Evolutionary conservation across 139 green algal species (phyloP).

Genomic region (Mesotaenium endlicherianum): DNA sequence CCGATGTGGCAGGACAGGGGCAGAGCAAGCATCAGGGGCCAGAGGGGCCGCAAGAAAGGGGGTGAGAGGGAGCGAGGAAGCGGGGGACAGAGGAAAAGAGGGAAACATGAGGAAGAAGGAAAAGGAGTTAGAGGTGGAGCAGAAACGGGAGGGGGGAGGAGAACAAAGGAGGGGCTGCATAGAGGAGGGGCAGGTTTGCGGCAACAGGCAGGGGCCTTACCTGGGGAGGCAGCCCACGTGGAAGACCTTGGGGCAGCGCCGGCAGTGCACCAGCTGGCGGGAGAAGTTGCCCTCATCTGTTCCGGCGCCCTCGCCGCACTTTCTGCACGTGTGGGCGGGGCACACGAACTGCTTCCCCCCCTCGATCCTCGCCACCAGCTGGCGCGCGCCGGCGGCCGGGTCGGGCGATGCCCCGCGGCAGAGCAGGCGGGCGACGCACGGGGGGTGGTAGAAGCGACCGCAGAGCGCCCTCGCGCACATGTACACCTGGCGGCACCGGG

Average conservation of each 20-base stretch:
- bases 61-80: too few relatives aligned
- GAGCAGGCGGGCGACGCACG: slow-evolving; percentile 49
- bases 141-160: not conserved
- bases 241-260: slow-evolving; percentile 60
- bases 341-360: too few relatives aligned
- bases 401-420: too few relatives aligned
- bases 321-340: slow-evolving; percentile 19
- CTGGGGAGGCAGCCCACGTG: slow-evolving; percentile 60
- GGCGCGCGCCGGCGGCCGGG: too few relatives aligned
- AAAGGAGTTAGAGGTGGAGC: not conserved
- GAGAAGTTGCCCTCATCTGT: too few relatives aligned
- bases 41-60: too few relatives aligned
- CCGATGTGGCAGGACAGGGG: too few relatives aligned
- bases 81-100: too few relatives aligned
- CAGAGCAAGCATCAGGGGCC: too few relatives aligned
- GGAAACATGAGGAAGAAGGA: too few relatives aligned
- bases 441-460: slow-evolving; percentile 60
- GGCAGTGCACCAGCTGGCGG: slow-evolving; percentile 58
- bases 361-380: too few relatives aligned
- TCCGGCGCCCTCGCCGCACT: not conserved
- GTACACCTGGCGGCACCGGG: slow-evolving; percentile 22
- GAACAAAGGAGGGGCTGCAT: not conserved
- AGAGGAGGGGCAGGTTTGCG: not conserved
- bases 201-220: not conserved
- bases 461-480: slow-evolving; percentile 58